A percentile compares a stretch with the other conserved stretches of the same genome.
phyloP scores from a whole-genome alignment of 768 basidiomycete species.

The Calocybe cyanea region DNA sequence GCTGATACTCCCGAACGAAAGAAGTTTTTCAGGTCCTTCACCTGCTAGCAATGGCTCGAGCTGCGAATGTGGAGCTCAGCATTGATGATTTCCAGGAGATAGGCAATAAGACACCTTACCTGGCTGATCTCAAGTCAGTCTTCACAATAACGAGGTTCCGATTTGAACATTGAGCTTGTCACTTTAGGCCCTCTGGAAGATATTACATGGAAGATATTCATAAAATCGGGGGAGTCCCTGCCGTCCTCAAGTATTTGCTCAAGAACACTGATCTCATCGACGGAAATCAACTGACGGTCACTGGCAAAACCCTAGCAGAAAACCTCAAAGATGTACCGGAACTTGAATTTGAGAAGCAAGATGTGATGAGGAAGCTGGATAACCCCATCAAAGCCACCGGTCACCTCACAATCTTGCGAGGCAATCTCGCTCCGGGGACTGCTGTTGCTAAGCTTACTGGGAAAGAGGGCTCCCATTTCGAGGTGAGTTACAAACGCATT shows the following conservation, averaged over 20 bases:
- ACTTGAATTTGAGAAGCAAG: slow-evolving; percentile 67
- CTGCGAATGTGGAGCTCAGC: slow-evolving; percentile 64
- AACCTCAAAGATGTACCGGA: slow-evolving; percentile 79
- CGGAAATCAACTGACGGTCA: slow-evolving; percentile 82
- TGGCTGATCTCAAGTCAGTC: slow-evolving; percentile 75
- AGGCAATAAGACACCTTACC: slow-evolving; percentile 75
- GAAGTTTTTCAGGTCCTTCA: slow-evolving; percentile 60
- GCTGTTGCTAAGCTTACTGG: slow-evolving; percentile 94
- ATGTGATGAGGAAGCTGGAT: slow-evolving; percentile 66
- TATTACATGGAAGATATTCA: slow-evolving; percentile 93
- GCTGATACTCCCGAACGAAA: neutral
- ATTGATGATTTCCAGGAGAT: slow-evolving; percentile 88
- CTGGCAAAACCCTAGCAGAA: slow-evolving; percentile 85
- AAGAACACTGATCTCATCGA: slow-evolving; percentile 77
- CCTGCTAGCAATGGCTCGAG: slow-evolving; percentile 79
- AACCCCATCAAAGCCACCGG: slow-evolving; percentile 87
- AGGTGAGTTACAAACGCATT: slow-evolving; percentile 39
- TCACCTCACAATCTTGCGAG: slow-evolving; percentile 82
- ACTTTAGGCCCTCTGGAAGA: slow-evolving; percentile 61
- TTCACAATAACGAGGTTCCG: slow-evolving; percentile 1
- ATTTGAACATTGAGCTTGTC: neutral
- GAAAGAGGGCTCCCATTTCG: slow-evolving; percentile 83
- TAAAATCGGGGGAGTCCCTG: slow-evolving; percentile 80
- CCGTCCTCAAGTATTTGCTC: slow-evolving; percentile 78
- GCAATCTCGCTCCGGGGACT: slow-evolving; percentile 83